phyloP scores from a whole-genome alignment of 345 rosid species.

The Cardamine resedifolia region DNA sequence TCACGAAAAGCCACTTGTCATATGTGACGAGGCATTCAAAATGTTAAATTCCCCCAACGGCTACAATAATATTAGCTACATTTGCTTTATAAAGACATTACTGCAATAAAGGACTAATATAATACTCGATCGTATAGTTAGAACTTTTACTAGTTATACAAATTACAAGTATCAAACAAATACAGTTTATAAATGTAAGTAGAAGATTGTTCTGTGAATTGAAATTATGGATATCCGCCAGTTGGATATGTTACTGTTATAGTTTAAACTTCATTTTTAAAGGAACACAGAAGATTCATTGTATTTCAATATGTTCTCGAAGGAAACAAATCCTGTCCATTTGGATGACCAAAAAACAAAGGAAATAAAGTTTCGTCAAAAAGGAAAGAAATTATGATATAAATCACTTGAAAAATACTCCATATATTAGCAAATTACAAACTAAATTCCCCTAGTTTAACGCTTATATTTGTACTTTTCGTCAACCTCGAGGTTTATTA shows the following conservation, averaged over 20 bases:
- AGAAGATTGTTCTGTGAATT: background rate
- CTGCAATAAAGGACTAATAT: background rate
- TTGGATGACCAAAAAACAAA: background rate
- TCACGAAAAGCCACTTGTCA: background rate
- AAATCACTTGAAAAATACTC: background rate
- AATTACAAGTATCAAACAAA: background rate
- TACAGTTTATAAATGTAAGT: background rate
- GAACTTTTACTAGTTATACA: background rate
- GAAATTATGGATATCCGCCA: background rate
- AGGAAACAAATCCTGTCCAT: background rate
- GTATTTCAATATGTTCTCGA: background rate
- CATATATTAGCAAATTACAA: background rate
- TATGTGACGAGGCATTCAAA: constrained; percentile 10
- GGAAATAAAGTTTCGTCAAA: background rate
- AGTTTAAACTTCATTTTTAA: background rate
- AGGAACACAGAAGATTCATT: background rate
- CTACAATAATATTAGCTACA: background rate
- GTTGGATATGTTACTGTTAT: background rate
- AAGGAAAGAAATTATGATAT: background rate
- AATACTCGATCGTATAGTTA: background rate
- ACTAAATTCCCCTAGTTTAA: background rate
- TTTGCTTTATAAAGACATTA: background rate
- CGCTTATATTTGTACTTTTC: background rate
- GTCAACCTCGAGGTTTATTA: constrained; percentile 3
- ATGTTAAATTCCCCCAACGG: constrained; percentile 5